Base-by-base conservation (phyloP, 306 rosid genomes). In the Prinsepia uniflora region DNA sequence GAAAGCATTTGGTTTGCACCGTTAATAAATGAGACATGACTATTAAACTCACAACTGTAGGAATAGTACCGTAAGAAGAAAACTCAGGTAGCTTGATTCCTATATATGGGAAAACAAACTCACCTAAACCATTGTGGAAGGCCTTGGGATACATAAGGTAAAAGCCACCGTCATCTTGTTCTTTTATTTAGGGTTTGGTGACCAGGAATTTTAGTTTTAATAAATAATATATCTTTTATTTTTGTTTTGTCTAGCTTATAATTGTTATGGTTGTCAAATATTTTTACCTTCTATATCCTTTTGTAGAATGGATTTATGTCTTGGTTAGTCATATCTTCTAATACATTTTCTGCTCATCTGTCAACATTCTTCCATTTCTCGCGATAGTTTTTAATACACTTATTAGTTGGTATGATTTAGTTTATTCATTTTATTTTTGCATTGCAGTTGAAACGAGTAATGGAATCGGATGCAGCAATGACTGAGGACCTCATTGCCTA, bases 401-500 rank as follows among this genome's bases (percentile, higher is more conserved):
- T 43, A 18, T 6, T 7, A 3, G 0, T 3, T 34, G 17, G 13
- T 18, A 14, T 34, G 34, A 59, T 36, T 20, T 48, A 36, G 55
- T 59, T 41, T 15, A 10, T 46, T 18, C 20, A 18, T 17, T 39
- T 36, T 42, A 30, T 46, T 49, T 57, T 4, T 53, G 58, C 49
- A 46, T 75, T 78, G 78, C 92, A 93, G 98, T 84, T 93, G 70
- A 90, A 84, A 81, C 83, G 78, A 71, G 74, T 88, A 59, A 88
- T 90, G 85, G 97, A 90, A 63, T 84, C 88, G 49, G 98, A 93
- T 83, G 89, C 98, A 36, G 88, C 96, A 67, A 88, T 88, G 89
- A 85, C 92, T 5, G 98, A 90, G 64, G 96, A 90, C 80, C 77
- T 93, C 65, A 84, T 93, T 75, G 90, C 97, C 18, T 93, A 88